Base-by-base conservation (phyloP, 139 green algal genomes). In the Nannochloris sp. region DNA sequence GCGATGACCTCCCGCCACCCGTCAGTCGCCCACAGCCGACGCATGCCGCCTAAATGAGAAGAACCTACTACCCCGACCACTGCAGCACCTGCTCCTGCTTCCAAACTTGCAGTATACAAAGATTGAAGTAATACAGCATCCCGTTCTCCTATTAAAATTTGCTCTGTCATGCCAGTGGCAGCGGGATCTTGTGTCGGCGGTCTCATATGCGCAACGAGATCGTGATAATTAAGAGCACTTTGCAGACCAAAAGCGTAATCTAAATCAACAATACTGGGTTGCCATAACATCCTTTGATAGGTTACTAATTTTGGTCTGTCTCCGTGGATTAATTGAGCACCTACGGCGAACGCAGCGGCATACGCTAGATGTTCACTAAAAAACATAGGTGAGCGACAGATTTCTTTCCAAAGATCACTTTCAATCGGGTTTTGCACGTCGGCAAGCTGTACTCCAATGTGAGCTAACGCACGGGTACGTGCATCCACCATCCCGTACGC, bases 351-450 rank as follows among this genome's bases (percentile, higher is more conserved):
- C 0, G 85, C 85, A 8, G 83, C 81, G 25, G 92, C 75, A 69
- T 92, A 91, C 1, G 81, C 85, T 36, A 93, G 70, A 68, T 90
- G 83, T 67, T 93, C 86, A 23, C 82, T 85, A 31, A 75, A 81
- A 36, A 84, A 82, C 42, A 54, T n/a, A 24, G 12, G 23, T 19
- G n/a, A 32, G 23, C 31, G 47, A 1, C 46, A 55, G 27, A 76
- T 29, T 27, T 76, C 62, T 32, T 71, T 35, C 70, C 70, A 76
- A 35, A 73, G 44, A 47, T 39, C 39, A 3, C 25, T 37, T 19
- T 27, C 45, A 31, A 70, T 46, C 6, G 44, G 35, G 39, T 73
- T 53, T n/a, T 58, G 38, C 30, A 55, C 57, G 14, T 54, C 42
- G 5, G 65, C 64, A 29, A 81, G 68, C 42, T 68, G 51, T 33